Conservation (phyloP, 139 green algal genomes). For the Micractinium conductrix region DNA sequence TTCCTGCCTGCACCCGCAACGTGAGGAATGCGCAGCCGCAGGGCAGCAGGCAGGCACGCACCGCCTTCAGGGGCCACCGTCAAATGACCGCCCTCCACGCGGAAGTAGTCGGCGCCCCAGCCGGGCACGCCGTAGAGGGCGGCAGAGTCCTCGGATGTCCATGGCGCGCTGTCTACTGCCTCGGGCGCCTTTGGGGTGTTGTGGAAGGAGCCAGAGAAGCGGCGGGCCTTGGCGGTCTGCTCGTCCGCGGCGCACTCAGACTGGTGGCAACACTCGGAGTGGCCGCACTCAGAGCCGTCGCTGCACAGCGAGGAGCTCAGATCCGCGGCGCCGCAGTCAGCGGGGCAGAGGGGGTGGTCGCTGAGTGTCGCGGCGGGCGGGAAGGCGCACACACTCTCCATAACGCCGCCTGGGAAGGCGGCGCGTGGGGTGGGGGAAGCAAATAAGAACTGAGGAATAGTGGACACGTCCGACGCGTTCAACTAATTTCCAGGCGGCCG, state of each 20-base stretch:
- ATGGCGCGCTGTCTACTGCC: neutral
- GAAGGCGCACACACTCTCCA: neutral
- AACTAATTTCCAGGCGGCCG: neutral
- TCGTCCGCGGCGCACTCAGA: too few relatives aligned
- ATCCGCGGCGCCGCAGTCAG: neutral
- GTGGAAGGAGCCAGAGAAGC: neutral
- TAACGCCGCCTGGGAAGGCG: neutral
- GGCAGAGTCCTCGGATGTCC: slow-evolving; percentile 18
- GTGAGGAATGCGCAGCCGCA: too few relatives aligned
- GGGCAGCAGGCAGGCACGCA: too few relatives aligned
- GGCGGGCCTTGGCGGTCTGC: slow-evolving; percentile 3
- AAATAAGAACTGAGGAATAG: neutral
- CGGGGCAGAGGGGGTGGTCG: neutral
- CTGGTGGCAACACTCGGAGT: too few relatives aligned
- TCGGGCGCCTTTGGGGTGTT: neutral
- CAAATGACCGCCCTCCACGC: neutral
- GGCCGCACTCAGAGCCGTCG: neutral
- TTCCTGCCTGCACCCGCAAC: too few relatives aligned
- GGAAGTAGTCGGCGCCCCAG: slow-evolving; percentile 53
- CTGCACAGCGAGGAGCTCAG: too few relatives aligned
- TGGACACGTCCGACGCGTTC: neutral
- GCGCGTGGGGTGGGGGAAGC: neutral
- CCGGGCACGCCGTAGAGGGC: slow-evolving; percentile 54
- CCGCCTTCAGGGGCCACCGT: neutral
- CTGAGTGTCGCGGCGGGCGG: neutral